Evolutionary conservation across 257 asterid species (phyloP).

Genomic region (Misopates orontium): DNA sequence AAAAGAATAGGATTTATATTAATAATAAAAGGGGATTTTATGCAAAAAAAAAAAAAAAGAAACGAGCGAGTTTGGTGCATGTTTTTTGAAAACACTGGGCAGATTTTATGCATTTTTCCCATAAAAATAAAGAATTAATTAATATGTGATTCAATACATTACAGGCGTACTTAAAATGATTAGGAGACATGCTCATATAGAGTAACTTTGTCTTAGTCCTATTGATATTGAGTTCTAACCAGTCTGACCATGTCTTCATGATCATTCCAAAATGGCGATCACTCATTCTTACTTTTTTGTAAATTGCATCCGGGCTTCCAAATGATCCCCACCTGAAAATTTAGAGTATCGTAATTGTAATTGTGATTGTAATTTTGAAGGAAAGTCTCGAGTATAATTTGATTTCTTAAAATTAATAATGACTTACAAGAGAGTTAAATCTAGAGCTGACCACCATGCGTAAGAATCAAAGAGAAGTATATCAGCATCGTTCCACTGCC

Average conservation of each 20-base stretch:
- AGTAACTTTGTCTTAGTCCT: conserved; percentile 48
- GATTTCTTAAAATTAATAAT: too few species aligned
- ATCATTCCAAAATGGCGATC: conserved; percentile 44
- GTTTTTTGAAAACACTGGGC: too few species aligned
- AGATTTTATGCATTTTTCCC: too few species aligned
- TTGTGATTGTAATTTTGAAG: too few species aligned
- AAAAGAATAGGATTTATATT: too few species aligned
- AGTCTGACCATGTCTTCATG: conserved; percentile 59
- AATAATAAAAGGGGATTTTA: too few species aligned
- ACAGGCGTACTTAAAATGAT: conserved; percentile 26
- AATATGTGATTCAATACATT: background rate
- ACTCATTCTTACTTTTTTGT: conserved; percentile 38
- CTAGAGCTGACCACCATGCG: conserved; percentile 63
- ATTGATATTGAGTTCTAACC: conserved; percentile 58
- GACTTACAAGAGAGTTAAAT: conserved; percentile 58
- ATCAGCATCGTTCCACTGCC: conserved; percentile 78
- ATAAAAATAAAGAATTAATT: too few species aligned
- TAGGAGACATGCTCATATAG: conserved; percentile 59
- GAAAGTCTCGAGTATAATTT: too few species aligned
- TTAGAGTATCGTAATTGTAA: too few species aligned
- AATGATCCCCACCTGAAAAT: conserved; percentile 57
- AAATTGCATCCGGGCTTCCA: conserved; percentile 40
- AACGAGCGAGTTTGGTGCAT: too few species aligned
- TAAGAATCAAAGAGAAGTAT: conserved; percentile 68
- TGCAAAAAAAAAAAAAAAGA: too few species aligned